Evolutionary conservation across 352 stramenopile genomes (phyloP).

Genomic region (Pythium folliculosum): DNA sequence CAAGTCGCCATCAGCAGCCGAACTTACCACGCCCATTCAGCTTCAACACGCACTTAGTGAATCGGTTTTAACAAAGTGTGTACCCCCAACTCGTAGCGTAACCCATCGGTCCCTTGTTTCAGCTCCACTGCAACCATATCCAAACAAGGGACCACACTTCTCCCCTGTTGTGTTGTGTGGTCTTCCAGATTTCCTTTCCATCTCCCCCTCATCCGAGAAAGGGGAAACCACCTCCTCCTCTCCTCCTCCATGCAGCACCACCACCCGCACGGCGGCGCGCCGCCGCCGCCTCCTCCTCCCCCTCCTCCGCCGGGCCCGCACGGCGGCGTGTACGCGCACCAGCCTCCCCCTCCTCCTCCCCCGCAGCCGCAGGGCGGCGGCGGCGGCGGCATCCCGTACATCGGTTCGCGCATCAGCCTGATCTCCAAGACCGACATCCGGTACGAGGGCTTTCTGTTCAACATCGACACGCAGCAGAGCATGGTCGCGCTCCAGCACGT

Average conservation of each 20-base stretch:
- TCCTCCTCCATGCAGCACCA: slow-evolving; percentile 15
- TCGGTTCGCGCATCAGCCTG: slow-evolving; percentile 78
- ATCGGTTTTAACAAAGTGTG: background rate
- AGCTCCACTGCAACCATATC: slow-evolving; percentile 1
- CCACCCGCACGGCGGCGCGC: slow-evolving; percentile 5
- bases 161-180: background rate
- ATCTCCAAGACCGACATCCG: slow-evolving; percentile 90
- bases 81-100: background rate
- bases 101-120: slow-evolving; percentile 10
- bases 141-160: slow-evolving; percentile 3
- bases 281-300: slow-evolving; percentile 16
- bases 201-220: background rate
- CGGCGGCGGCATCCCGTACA: slow-evolving; percentile 72
- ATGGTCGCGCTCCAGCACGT: slow-evolving; percentile 82
- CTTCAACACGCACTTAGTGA: background rate
- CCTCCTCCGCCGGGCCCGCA: slow-evolving; percentile 17
- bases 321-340: slow-evolving; percentile 25
- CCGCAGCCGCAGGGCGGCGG: slow-evolving; percentile 30
- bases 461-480: slow-evolving; percentile 84
- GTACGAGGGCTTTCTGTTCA: slow-evolving; percentile 86
- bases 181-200: slow-evolving; percentile 11
- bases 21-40: background rate
- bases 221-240: background rate
- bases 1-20: too few relatives aligned
- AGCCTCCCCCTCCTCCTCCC: slow-evolving; percentile 29